These are phyloP conservation scores for Parathielavia appendiculata DNA, from an alignment of 495 filamentous ascomycete species.

Conservation along the genomic window DNA sequence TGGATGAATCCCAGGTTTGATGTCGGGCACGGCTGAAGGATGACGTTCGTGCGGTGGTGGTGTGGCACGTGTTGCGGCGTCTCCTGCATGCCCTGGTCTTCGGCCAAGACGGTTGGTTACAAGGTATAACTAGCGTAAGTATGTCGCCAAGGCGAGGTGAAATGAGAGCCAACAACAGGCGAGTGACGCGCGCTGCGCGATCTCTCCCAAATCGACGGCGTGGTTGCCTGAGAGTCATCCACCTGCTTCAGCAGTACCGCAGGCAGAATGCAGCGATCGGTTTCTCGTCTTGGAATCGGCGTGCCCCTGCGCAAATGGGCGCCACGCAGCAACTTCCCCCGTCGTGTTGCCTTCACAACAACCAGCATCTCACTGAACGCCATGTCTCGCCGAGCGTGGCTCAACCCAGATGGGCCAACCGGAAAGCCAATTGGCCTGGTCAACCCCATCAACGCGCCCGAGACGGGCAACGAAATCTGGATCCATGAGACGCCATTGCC, in stretches of 20 bases:
- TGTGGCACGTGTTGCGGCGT: too few relatives aligned
- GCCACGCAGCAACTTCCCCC: background rate
- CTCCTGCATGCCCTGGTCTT: too few relatives aligned
- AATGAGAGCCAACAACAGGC: too few relatives aligned
- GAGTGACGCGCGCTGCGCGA: too few relatives aligned
- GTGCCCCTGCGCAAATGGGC: background rate
- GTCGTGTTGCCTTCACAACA: background rate
- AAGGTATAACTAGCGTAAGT: too few relatives aligned
- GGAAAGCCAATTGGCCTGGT: constrained; percentile 3
- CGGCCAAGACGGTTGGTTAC: too few relatives aligned
- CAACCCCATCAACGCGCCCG: constrained; percentile 9
- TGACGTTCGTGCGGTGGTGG: too few relatives aligned
- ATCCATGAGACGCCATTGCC: constrained; percentile 13
- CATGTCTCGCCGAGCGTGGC: constrained; percentile 7
- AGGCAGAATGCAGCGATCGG: background rate
- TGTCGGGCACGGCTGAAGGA: too few relatives aligned
- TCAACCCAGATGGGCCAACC: constrained; percentile 5
- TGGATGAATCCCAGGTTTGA: too few relatives aligned
- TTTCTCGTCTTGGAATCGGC: background rate
- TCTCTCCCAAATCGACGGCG: too few relatives aligned
- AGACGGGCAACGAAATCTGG: constrained; percentile 3
- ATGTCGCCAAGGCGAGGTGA: too few relatives aligned
- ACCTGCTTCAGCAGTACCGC: constrained; percentile 2
- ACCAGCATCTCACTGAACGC: background rate
- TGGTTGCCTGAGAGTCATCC: too few relatives aligned